Base-by-base conservation (phyloP, 768 basidiomycete genomes). In the Russula vinacea region DNA sequence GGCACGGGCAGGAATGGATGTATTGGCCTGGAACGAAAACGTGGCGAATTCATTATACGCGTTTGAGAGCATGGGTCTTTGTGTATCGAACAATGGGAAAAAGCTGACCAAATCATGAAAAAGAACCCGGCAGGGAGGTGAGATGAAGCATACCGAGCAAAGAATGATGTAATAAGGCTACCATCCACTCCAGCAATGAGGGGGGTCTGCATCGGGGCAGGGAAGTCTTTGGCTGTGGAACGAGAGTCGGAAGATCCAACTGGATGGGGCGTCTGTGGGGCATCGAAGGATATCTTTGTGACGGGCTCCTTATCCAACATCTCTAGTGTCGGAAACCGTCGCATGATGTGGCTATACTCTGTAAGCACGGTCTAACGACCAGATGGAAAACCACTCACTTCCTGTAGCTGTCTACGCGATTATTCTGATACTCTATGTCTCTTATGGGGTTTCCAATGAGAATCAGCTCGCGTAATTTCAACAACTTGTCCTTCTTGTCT, bases 21-120 rank as follows among this genome's bases (percentile, higher is more conserved):
- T 95, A 73, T 94, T 95, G 70, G 85, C 84, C 22, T 88, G 89
- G 73, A 88, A 90, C 1, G 94, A 97, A 73, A 98, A 94, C 9
- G 94, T 95, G n/a, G 95, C 90, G 13, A 83, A 77, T 0, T 90
- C 85, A 64, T 90, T 84, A 73, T 98, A 99, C 22, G 82, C 92
- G 52, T 87, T 79, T 17, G 83, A 71, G 7, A 98, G 81, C 0
- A 79, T 76, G 0, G 80, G 75, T 19, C 96, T 86, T 67, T 90
- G 84, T 22, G 77, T 81, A 73, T 99, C 97, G 74, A 91, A 95
- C 2, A 85, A 73, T 10, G 87, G 84, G 77, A 98, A 94, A 76
- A 89, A 97, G 55, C 92, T 95, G 65, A 7, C 35, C 24, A 32
- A 32, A n/a, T 19, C 3, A 40, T 51, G 11, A 52, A 24, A 56